Conservation (phyloP, 345 rosid genomes). For the Eucalyptus fibrosa region DNA sequence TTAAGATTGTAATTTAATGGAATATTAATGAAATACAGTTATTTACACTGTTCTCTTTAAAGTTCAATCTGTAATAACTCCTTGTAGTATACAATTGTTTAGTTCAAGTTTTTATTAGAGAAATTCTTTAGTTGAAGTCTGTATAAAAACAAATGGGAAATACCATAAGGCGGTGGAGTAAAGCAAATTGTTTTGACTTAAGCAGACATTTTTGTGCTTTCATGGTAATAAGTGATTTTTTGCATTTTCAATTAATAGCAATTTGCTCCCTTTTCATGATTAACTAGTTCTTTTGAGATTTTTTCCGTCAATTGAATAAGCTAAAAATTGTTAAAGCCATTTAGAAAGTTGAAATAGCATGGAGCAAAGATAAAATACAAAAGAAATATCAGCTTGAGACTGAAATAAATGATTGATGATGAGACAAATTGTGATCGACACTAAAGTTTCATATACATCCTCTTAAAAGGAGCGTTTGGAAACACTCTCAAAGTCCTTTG, state of each 20-base stretch:
- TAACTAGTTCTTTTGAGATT: not conserved
- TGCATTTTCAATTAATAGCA: not conserved
- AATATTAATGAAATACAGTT: too few relatives aligned
- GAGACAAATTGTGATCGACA: not conserved
- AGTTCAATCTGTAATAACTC: not conserved
- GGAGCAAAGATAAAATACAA: not conserved
- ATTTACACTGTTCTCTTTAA: too few relatives aligned
- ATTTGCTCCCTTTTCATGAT: not conserved
- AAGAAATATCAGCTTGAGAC: not conserved
- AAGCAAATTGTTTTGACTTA: not conserved
- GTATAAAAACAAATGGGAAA: not conserved
- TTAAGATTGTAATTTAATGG: not conserved
- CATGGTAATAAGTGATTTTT: not conserved
- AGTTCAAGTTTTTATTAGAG: not conserved
- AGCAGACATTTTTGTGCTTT: not conserved
- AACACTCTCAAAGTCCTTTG: not conserved
- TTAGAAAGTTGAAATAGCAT: not conserved
- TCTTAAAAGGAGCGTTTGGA: not conserved
- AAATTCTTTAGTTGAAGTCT: not conserved
- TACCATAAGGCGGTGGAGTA: not conserved
- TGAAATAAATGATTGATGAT: not conserved
- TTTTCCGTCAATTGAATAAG: not conserved
- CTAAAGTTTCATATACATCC: not conserved
- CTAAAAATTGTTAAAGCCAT: not conserved
- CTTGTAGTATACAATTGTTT: not conserved